Evolutionary conservation across 2,329 filamentous ascomycete species (phyloP).

Genomic region (Neopestalotiopsis rosae): DNA sequence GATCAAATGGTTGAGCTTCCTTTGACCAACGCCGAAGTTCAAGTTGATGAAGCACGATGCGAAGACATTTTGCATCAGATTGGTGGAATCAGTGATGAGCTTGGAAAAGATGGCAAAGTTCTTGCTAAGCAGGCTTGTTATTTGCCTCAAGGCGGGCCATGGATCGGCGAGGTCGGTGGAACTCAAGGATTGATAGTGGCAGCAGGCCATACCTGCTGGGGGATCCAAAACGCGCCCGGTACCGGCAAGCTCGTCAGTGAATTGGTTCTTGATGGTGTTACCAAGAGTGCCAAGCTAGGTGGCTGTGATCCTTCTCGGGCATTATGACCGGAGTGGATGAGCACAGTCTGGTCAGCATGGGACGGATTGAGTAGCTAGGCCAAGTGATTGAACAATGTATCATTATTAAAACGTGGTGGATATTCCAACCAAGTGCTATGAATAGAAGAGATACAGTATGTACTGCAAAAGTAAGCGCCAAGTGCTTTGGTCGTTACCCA

Average conservation of each 20-base stretch:
- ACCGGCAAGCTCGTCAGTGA: constrained; percentile 72
- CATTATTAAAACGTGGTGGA: background rate
- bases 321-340: constrained; percentile 29
- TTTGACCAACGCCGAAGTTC: constrained; percentile 63
- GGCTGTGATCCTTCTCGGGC: constrained; percentile 60
- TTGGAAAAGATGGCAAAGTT: constrained; percentile 62
- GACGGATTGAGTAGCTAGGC: background rate
- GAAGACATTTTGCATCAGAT: constrained; percentile 74
- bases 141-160: constrained; percentile 71
- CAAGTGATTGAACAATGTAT: background rate
- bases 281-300: constrained; percentile 61
- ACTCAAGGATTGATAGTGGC: constrained; percentile 71
- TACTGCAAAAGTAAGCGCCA: background rate
- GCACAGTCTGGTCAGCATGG: constrained; percentile 19
- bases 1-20: constrained; percentile 69
- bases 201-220: constrained; percentile 81
- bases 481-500: background rate
- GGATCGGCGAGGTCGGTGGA: constrained; percentile 69
- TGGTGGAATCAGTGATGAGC: constrained; percentile 53
- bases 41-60: constrained; percentile 68
- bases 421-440: background rate
- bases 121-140: constrained; percentile 76
- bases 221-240: constrained; percentile 79
- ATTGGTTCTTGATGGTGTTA: constrained; percentile 65
- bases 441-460: constrained; percentile 6